A percentile compares a stretch with the other conserved stretches of the same genome.
Conservation (phyloP, 1,139 yeast species). For the Sugiyamaella sp. region DNA sequence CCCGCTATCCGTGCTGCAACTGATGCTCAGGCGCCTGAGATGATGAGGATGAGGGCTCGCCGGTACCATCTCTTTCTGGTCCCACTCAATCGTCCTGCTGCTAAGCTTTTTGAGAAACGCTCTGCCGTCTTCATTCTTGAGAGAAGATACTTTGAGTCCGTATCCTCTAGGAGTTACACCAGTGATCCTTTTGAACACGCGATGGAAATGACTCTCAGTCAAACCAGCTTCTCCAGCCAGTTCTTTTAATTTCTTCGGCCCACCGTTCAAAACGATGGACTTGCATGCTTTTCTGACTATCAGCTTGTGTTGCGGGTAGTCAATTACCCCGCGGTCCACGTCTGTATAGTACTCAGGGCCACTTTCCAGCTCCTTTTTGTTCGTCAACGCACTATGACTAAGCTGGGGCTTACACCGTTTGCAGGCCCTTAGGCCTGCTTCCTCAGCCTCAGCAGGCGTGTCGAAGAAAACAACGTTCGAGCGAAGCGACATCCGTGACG, state of each 20-base stretch:
- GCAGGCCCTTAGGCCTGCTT: constrained; percentile 19
- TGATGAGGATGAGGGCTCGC: neutral
- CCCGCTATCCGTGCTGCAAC: neutral
- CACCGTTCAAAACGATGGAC: constrained; percentile 11
- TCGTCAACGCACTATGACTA: neutral
- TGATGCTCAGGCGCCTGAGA: neutral
- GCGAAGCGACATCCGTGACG: constrained; percentile 18
- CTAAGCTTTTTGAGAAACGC: neutral
- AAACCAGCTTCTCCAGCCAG: constrained; percentile 16
- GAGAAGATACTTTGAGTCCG: constrained; percentile 7
- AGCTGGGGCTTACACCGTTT: constrained; percentile 22
- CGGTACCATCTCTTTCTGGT: neutral
- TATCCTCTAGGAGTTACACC: constrained; percentile 20
- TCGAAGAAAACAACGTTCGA: constrained; percentile 19
- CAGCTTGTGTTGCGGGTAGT: constrained; percentile 17
- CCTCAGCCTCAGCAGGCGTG: constrained; percentile 10
- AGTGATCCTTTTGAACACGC: constrained; percentile 17
- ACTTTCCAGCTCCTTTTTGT: neutral
- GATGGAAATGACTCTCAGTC: constrained; percentile 21
- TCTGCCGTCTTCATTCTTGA: neutral
- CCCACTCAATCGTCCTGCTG: neutral
- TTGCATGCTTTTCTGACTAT: constrained; percentile 17
- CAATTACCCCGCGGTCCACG: constrained; percentile 4
- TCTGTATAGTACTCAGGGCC: neutral
- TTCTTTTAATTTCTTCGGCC: constrained; percentile 16